A percentile compares a stretch with the other conserved stretches of the same genome.
These are phyloP conservation scores for Xylaria sp. DNA, from an alignment of 2,329 filamentous ascomycete species.

Conservation along the genomic window DNA sequence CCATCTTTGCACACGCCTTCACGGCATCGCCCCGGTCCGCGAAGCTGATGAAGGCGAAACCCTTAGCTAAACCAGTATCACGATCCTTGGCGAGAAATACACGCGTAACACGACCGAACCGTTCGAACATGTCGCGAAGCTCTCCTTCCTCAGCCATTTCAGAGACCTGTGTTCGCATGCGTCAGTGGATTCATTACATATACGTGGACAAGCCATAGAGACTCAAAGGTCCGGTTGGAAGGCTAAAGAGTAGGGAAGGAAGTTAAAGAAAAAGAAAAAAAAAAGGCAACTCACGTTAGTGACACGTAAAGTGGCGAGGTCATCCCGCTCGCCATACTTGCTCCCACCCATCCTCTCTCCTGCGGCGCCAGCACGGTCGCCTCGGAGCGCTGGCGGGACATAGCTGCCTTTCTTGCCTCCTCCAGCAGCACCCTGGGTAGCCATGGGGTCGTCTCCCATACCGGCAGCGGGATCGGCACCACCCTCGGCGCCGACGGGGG, in stretches of 20 bases:
- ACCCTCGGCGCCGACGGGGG: constrained; percentile 75
- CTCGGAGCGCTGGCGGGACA: constrained; percentile 91
- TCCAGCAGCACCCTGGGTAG: constrained; percentile 59
- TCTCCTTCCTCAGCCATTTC: constrained; percentile 97
- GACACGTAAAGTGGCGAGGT: constrained; percentile 93
- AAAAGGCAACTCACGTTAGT: constrained; percentile 82
- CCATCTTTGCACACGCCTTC: constrained; percentile 96
- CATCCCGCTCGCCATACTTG: constrained; percentile 94
- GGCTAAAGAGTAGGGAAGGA: background rate
- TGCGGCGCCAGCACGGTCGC: constrained; percentile 67
- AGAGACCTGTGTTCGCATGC: constrained; percentile 72
- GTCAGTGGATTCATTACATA: background rate
- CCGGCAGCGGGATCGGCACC: constrained; percentile 64
- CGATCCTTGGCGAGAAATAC: constrained; percentile 98
- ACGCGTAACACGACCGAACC: constrained; percentile 94
- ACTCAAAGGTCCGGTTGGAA: background rate
- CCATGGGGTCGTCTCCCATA: constrained; percentile 60
- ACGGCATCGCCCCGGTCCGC: constrained; percentile 89
- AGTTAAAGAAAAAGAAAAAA: background rate
- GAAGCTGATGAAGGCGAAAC: constrained; percentile 98
- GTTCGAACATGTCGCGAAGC: constrained; percentile 96
- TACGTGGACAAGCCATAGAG: background rate
- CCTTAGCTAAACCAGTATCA: constrained; percentile 95
- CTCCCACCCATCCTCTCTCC: constrained; percentile 87
- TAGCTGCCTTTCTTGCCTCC: constrained; percentile 83